A percentile compares a stretch with the other conserved stretches of the same genome.
Evolutionary conservation across 164 flowering plant species (phyloP).

Genomic region (Vitis labrusca): DNA sequence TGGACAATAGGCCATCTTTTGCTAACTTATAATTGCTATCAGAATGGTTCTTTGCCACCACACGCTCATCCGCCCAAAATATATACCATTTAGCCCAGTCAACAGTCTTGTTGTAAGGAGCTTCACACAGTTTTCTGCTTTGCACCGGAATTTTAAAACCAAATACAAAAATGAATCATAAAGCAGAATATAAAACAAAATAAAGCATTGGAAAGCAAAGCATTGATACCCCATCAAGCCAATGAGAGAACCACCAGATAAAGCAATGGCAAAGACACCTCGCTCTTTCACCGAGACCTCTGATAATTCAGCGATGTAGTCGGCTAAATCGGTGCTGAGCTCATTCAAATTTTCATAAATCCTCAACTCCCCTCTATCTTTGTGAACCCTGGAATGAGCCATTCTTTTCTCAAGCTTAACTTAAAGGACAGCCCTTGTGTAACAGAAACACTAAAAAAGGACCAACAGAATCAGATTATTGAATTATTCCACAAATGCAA

Average conservation of each 20-base stretch:
- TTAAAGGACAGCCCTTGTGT: background rate
- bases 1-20: conserved; percentile 68
- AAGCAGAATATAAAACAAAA: background rate
- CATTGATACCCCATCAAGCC: conserved; percentile 68
- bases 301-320: conserved; percentile 75
- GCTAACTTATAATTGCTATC: conserved; percentile 89
- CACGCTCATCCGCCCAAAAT: conserved; percentile 90
- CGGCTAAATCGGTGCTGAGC: conserved; percentile 72
- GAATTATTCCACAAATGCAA: background rate
- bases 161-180: conserved; percentile 5
- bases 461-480: background rate
- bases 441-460: background rate
- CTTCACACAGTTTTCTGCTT: conserved; percentile 77
- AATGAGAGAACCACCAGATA: conserved; percentile 95
- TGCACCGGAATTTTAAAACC: conserved; percentile 13
- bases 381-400: conserved; percentile 44
- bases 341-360: conserved; percentile 75
- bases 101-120: conserved; percentile 74
- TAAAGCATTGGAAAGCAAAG: background rate
- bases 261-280: conserved; percentile 79
- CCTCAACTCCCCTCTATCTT: conserved; percentile 60
- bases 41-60: conserved; percentile 70
- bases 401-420: conserved; percentile 25
- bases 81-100: conserved; percentile 91
- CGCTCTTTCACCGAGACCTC: conserved; percentile 81